Evolutionary conservation across 805 yeast species (phyloP), one percentile per base, ranked within the genome.

Genomic region (Diddensiella santjacobensis): DNA sequence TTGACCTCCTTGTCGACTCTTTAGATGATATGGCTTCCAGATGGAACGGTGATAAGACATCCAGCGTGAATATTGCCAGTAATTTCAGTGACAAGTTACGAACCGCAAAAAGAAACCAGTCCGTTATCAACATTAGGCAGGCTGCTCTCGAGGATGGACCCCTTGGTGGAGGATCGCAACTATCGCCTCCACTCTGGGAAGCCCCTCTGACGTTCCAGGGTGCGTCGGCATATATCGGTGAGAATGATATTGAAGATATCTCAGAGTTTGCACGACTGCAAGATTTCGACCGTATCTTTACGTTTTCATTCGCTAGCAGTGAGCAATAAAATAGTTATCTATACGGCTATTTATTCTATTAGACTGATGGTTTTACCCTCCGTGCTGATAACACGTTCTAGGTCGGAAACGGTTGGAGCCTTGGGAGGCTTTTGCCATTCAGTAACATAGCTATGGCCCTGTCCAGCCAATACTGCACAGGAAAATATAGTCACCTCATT

Each of bases 21-120:
- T 43, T 51, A 26, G 23, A 17, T n/a, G 46, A 51, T 29, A 35
- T 45, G 13, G 42, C 51, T 5, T 18, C 22, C 17, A 18, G 54
- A 37, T 51, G 51, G 49, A 20, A 38, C 26, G 47, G 35, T 17
- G 38, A 43, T 8, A 19, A 26, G 31, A 26, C 31, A 8, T 13
- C 31, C 8, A 26, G 13, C 8, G 36, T 19, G 13, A 44, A 48
- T 22, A 47, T 48, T 24, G 51, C 51, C 3, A 30, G 40, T 19
- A 42, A 37, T 24, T 48, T 48, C 43, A 46, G 47, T 10, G 19
- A 26, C 20, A 33, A 30, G 6, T 29, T 47, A 36, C 42, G 35
- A 18, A 41, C n/a, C n/a, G 22, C 42, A 15, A 22, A 22, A 19
- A 18, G 19, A 18, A 18, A 10, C 24, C 22, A 39, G 13, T 22